Percentiles rank a stretch among this genome's conserved stretches.
Evolutionary conservation across 805 yeast species (phyloP).

Genomic region (Ogataea methanolica): DNA sequence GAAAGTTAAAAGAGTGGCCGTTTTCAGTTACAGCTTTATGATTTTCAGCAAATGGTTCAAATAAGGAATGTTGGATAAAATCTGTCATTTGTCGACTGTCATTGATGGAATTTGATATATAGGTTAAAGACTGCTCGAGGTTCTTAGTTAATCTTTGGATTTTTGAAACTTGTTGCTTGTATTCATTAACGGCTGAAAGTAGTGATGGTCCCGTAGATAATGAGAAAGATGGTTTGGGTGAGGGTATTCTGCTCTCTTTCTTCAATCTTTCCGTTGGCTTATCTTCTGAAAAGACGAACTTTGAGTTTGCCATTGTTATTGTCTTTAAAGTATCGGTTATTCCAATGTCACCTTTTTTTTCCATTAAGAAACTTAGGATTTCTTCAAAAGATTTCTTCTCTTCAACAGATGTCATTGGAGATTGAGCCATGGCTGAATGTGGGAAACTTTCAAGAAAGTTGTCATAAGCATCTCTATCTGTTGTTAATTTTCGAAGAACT

Average conservation of each 20-base stretch:
- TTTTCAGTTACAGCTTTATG: not conserved
- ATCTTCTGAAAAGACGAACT: not conserved
- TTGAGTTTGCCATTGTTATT: conserved; percentile 13
- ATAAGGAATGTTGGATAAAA: conserved; percentile 15
- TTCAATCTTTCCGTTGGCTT: not conserved
- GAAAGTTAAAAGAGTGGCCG: not conserved
- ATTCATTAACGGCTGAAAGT: not conserved
- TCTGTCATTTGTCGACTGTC: conserved; percentile 18
- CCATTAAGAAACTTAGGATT: conserved; percentile 26
- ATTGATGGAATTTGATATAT: conserved; percentile 18
- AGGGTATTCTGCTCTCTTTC: no score
- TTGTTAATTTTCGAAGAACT: conserved; percentile 8
- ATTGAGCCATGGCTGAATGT: conserved; percentile 12
- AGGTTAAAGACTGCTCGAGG: conserved; percentile 17
- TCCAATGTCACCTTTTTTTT: conserved; percentile 18
- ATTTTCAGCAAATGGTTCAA: conserved; percentile 14
- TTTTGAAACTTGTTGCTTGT: conserved; percentile 5
- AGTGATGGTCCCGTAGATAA: not conserved
- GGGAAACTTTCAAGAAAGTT: conserved; percentile 25
- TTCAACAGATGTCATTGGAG: conserved; percentile 25
- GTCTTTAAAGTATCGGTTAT: conserved; percentile 23
- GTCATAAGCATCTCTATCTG: conserved; percentile 17
- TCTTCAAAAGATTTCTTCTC: conserved; percentile 30
- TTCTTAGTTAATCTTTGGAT: conserved; percentile 9
- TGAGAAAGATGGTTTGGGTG: no score